phyloP scores from a whole-genome alignment of 345 rosid species.

The Corchorus capsularis region DNA sequence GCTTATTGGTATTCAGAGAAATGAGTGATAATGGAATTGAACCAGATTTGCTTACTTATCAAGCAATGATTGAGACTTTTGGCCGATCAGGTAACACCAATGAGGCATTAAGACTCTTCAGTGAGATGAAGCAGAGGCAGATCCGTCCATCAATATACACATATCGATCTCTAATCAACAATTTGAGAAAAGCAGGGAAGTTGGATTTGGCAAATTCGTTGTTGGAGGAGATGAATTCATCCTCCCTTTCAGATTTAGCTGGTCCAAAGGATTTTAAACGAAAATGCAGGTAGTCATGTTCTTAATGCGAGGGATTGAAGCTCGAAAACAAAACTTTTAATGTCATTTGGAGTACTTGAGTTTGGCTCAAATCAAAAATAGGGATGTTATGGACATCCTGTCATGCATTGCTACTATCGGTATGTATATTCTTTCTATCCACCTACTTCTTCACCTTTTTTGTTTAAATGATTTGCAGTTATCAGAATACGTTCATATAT shows the following conservation, averaged over 20 bases:
- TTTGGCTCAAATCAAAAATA: conserved; percentile 4
- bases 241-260: conserved; percentile 50
- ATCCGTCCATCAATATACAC: conserved; percentile 68
- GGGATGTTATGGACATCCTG: background rate
- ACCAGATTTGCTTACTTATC: conserved; percentile 82
- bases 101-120: conserved; percentile 62
- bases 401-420: conserved; percentile 15
- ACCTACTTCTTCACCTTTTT: background rate
- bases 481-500: background rate
- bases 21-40: conserved; percentile 59
- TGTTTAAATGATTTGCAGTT: background rate
- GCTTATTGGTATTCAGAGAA: conserved; percentile 50
- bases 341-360: background rate
- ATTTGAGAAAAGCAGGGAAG: conserved; percentile 54
- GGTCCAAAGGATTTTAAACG: conserved; percentile 66
- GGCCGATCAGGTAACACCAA: conserved; percentile 71
- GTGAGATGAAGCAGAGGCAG: conserved; percentile 65
- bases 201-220: conserved; percentile 48
- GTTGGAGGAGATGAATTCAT: conserved; percentile 65
- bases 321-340: background rate
- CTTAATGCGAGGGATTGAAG: background rate
- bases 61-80: conserved; percentile 69
- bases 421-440: conserved; percentile 9
- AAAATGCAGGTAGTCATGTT: conserved; percentile 21
- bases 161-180: conserved; percentile 53